A percentile compares a stretch with the other conserved stretches of the same genome.
Evolutionary conservation across 2,329 filamentous ascomycete genomes (phyloP).

Genomic region (Diplodia corticola): DNA sequence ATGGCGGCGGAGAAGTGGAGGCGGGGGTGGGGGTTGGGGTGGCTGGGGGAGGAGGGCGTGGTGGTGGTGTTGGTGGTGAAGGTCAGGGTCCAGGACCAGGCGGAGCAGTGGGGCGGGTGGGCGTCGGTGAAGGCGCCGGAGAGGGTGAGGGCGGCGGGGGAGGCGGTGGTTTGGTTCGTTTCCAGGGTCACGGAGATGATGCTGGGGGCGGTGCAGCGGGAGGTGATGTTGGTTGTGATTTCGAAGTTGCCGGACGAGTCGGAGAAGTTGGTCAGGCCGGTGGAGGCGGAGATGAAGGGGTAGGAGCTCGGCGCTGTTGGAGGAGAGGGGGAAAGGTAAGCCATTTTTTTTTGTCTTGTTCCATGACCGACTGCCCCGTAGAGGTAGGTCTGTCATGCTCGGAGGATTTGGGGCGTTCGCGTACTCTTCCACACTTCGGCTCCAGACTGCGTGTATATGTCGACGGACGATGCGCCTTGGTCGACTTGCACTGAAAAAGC

Average conservation of each 20-base stretch:
- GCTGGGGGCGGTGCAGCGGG: background rate
- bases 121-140: conserved; percentile 13
- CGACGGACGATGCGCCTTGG: background rate
- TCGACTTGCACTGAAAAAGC: conserved; percentile 3
- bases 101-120: background rate
- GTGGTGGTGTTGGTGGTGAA: background rate
- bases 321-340: background rate
- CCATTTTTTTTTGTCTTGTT: background rate
- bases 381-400: background rate
- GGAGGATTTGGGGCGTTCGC: background rate
- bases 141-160: background rate
- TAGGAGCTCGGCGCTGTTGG: background rate
- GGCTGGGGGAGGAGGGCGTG: background rate
- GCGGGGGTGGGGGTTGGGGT: background rate
- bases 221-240: background rate
- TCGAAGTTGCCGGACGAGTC: conserved; percentile 23
- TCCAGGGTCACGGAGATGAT: conserved; percentile 6
- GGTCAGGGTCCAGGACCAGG: conserved; percentile 12
- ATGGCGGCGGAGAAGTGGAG: background rate
- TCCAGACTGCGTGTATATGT: background rate
- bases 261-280: conserved; percentile 18
- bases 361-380: too few relatives aligned
- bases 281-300: conserved; percentile 21
- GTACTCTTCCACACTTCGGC: conserved; percentile 20
- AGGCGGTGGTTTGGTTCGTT: background rate